These are phyloP conservation scores for Lachancea waltii DNA, from an alignment of 805 yeast genomes.

Conservation along the genomic window DNA sequence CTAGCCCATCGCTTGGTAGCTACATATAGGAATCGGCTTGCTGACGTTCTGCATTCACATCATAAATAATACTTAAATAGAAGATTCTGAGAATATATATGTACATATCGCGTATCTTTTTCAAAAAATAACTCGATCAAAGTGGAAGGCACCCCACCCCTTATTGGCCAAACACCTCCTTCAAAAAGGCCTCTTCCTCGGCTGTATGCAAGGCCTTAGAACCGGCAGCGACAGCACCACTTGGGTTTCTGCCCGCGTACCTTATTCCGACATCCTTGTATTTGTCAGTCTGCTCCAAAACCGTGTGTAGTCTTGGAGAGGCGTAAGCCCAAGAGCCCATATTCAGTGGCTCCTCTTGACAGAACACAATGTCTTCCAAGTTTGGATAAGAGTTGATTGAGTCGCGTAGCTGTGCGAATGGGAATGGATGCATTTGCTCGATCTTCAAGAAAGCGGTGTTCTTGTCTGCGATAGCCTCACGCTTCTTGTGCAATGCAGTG, in stretches of 20 bases:
- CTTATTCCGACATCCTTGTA: conserved; percentile 56
- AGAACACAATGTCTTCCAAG: conserved; percentile 85
- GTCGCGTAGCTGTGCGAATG: conserved; percentile 88
- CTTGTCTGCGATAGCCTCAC: conserved; percentile 68
- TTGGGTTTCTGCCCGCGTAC: conserved; percentile 96
- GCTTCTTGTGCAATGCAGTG: conserved; percentile 85
- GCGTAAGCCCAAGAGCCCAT: conserved; percentile 85
- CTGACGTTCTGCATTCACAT: neutral
- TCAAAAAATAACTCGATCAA: too few species aligned
- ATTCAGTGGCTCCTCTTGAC: conserved; percentile 98
- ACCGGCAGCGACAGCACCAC: conserved; percentile 98
- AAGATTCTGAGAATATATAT: neutral
- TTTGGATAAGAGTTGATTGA: conserved; percentile 73
- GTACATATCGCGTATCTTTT: too few species aligned
- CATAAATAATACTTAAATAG: neutral
- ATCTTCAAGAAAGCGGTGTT: conserved; percentile 82
- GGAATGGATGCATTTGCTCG: conserved; percentile 99
- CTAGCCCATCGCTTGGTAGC: too few species aligned
- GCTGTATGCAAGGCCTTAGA: conserved; percentile 77
- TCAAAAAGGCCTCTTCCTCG: conserved; percentile 83
- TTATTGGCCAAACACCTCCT: conserved; percentile 52
- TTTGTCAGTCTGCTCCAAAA: conserved; percentile 65
- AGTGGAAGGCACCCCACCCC: too few species aligned
- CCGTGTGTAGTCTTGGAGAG: conserved; percentile 75
- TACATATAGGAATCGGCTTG: too few species aligned